A percentile compares a stretch with the other conserved stretches of the same genome.
Evolutionary conservation across 176 grass and related monocot genomes (phyloP).

Genomic region (Oryza meridionalis): DNA sequence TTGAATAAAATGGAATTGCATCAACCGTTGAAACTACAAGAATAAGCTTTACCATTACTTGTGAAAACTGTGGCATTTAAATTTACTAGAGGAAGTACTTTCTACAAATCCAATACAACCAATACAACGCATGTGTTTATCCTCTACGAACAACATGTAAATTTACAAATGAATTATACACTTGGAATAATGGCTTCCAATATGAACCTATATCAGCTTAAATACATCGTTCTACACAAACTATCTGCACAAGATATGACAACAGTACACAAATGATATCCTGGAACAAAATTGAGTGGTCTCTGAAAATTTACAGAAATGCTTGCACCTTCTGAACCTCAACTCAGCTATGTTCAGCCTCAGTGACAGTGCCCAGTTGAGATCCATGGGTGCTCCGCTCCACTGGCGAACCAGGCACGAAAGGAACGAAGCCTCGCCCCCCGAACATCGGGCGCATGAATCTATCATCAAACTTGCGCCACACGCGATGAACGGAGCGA

Average conservation of each 20-base stretch:
- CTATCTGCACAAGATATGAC: conserved; percentile 32
- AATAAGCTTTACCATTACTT: background rate
- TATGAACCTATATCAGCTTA: conserved; percentile 21
- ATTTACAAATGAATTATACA: conserved; percentile 47
- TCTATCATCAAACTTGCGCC: conserved; percentile 85
- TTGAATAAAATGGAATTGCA: background rate
- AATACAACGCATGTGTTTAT: conserved; percentile 4
- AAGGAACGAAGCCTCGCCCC: conserved; percentile 79
- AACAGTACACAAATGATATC: background rate
- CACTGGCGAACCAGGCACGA: conserved; percentile 80
- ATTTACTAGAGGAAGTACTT: background rate
- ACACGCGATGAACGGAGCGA: conserved; percentile 79
- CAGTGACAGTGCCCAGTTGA: conserved; percentile 41
- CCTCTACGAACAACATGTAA: conserved; percentile 27
- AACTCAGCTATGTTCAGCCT: conserved; percentile 48
- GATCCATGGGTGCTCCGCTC: conserved; percentile 54
- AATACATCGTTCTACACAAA: conserved; percentile 28
- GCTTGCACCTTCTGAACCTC: conserved; percentile 7
- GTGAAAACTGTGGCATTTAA: background rate
- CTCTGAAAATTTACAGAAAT: conserved; percentile 45
- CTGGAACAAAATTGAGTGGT: conserved; percentile 23
- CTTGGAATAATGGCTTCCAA: conserved; percentile 17
- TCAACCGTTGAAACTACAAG: background rate
- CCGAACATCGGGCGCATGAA: conserved; percentile 92
- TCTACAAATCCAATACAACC: background rate